Base-by-base conservation (phyloP, 345 rosid genomes). In the Citropsis articulata region DNA sequence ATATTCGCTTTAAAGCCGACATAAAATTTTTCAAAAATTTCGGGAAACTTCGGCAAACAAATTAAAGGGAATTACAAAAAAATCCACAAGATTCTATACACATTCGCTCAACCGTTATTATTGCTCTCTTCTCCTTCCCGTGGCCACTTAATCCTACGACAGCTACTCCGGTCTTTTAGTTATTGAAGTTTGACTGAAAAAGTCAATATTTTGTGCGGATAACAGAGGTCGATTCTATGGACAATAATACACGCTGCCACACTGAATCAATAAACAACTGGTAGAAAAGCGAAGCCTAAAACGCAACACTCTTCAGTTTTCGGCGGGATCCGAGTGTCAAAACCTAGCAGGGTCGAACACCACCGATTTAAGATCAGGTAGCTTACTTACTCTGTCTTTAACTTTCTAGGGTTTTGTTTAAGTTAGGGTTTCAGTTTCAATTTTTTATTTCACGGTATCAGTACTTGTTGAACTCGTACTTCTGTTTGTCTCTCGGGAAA, bases 271-370 rank as follows among this genome's bases (percentile, higher is more conserved):
- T 14, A 8, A 16, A 66, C 16, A 1, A 16, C 19, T n/a, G 2
- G 18, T 76, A 66, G 55, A 33, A 67, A 53, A 27, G 25, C 63
- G 9, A 65, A 64, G 62, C 63, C 61, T 50, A 27, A 21, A 25
- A 8, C 31, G 5, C 24, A 24, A 14, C 69, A 28, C 59, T 9
- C 28, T 70, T 12, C 28, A 33, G 36, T 78, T 75, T 78, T 71
- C 76, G 81, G 81, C 79, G 82, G 82, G 79, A 82, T 82, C 73
- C 36, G 6, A 42, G 25, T 78, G 66, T 71, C 65, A 69, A 79
- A 78, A 65, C 71, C 77, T 59, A 42, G 57, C 40, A 45, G 70
- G 45, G 70, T 66, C 55, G 71, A 50, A 21, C 63, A 1, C 14
- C 78, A 50, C 35, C 18, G 7, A 18, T 45, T 56, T 25, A 19